Evolutionary conservation across 2,329 filamentous ascomycete species (phyloP), one percentile per base, ranked within the genome.

Genomic region (Annulohypoxylon truncatum): DNA sequence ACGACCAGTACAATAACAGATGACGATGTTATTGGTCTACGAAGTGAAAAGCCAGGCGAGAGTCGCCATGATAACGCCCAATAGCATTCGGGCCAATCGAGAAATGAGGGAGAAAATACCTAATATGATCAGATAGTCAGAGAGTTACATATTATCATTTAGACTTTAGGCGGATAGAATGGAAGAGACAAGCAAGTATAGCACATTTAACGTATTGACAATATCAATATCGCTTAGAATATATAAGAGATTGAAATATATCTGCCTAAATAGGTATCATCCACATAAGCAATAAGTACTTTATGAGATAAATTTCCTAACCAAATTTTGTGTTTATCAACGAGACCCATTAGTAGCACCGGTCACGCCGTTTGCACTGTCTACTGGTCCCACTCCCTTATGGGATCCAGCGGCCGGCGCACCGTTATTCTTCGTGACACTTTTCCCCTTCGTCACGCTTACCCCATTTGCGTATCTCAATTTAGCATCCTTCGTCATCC

Each of bases 381-480:
- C 20, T 3, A n/a, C 10, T 0, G 6, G 10, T 5, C 12, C 22
- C 9, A 60, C 1, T 13, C 66, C 69, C 61, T 76, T 74, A 71
- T 84, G 82, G 3, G 79, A 81, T 3, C 82, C 82, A 47, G 73
- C 69, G 4, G 71, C 73, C 1, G 84, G 83, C 4, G 82, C 85
- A 33, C 84, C 85, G 65, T 87, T 86, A 61, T 81, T 81, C 22
- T 77, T 72, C 10, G 74, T 73, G 35, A 63, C 69, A 60, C 71
- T 76, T 31, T 74, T 73, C 15, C 73, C 72, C n/a, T 78, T 72
- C 42, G 77, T 77, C 6, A 69, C 70, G 8, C 71, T 76, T 72
- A 85, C 80, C 3, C 83, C 83, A 65, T 89, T 89, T 8, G 87
- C 87, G 47, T 77, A 77, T 52, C 79, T 78, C 24, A 82, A 72